Conservation (phyloP, 2,329 filamentous ascomycete species). For the Botrytis cinerea region DNA sequence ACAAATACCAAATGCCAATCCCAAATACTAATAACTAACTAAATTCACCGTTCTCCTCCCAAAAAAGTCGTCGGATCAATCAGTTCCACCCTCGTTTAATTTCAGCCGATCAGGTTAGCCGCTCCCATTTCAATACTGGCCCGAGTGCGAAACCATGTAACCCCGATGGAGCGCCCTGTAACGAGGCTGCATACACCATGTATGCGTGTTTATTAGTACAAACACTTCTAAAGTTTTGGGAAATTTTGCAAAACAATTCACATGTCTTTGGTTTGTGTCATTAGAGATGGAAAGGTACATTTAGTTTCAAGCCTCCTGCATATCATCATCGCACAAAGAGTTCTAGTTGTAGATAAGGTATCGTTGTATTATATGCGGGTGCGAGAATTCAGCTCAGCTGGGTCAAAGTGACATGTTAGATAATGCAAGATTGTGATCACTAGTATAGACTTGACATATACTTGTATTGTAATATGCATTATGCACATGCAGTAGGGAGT, state of each 20-base stretch:
- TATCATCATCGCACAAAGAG: neutral
- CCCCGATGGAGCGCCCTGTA: conserved; percentile 32
- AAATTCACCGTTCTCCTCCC: neutral
- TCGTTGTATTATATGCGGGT: neutral
- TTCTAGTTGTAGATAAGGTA: neutral
- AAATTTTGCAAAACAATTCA: neutral
- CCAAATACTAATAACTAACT: neutral
- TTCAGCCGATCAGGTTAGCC: conserved; percentile 38
- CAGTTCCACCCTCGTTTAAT: conserved; percentile 33
- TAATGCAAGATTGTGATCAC: conserved; percentile 1
- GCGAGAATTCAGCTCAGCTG: conserved; percentile 5
- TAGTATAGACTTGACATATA: neutral
- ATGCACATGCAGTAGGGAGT: neutral
- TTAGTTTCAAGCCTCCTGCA: neutral
- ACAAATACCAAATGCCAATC: neutral
- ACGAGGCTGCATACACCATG: conserved; percentile 25
- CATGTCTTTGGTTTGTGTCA: neutral
- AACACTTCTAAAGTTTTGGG: neutral
- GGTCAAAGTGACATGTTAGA: neutral
- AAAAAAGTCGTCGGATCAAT: conserved; percentile 9
- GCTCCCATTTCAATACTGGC: conserved; percentile 8
- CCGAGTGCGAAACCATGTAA: conserved; percentile 6
- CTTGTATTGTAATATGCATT: neutral
- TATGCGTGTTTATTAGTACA: conserved; percentile 4
- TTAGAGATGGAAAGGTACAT: neutral